Evolutionary conservation across 345 rosid species (phyloP), one percentile per base, ranked within the genome.

Genomic region (Atalantia buxifolia): DNA sequence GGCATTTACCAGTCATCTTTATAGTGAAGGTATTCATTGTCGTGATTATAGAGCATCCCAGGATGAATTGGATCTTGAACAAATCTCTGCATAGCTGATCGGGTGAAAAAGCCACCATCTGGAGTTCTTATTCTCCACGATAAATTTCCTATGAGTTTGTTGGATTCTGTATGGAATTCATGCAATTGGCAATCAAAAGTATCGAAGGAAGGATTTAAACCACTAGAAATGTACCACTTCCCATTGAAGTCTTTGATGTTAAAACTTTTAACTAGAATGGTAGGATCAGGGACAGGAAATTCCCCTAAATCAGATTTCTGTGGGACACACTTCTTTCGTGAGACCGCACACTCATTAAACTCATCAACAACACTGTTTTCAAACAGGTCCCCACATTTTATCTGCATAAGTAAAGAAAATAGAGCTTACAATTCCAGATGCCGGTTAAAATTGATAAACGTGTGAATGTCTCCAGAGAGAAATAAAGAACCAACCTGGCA

Each of bases 341-440:
- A 86, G 76, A 96, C 97, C 16, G 98, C 98, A 79, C 98, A 93
- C 76, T 92, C 97, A 31, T 93, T 96, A 88, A 95, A 96, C 82
- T 93, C 89, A 69, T 96, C 98, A 75, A 96, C 99, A 30, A 89
- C 93, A 22, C 83, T 89, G 78, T 96, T 96, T 71, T 78, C 98
- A 79, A 96, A 91, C 22, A 92, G 90, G 80, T 96, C 99, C 45
- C 97, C 97, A n/a, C 98, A 96, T 84, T 92, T 92, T 70, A 93
- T 93, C 98, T 93, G 88, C 83, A 80, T 70, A 63, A 65, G 59
- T 6, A 24, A 30, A 21, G 12, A 55, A 7, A 79, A 12, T 42
- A 66, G 28, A 76, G 60, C 53, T 66, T 30, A 30, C 25, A 25
- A 74, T 30, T 36, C 55, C 45, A 57, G 63, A 75, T 69, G 53